phyloP scores from a whole-genome alignment of 768 basidiomycete species.

The Mycena haematopus region DNA sequence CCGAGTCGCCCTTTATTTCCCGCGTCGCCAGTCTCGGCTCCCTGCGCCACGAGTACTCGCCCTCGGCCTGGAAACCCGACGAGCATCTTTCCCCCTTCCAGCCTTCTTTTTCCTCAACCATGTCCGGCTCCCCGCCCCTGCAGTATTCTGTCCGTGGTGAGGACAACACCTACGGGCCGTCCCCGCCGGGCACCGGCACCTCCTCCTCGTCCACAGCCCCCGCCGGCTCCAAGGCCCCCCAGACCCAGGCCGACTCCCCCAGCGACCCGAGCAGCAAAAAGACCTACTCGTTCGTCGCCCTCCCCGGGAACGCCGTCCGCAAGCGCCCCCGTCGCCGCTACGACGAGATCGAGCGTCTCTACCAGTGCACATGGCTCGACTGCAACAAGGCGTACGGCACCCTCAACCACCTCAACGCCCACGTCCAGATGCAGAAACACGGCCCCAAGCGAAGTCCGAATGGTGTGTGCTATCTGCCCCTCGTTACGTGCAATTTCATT shows the following conservation, averaged over 20 bases:
- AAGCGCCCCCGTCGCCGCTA: constrained; percentile 86
- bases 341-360: constrained; percentile 95
- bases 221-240: constrained; percentile 11
- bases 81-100: constrained; percentile 58
- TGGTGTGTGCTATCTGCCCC: constrained; percentile 53
- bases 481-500: constrained; percentile 1
- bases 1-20: constrained; percentile 48
- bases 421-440: constrained; percentile 98
- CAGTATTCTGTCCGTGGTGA: constrained; percentile 51
- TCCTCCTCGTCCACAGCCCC: constrained; percentile 51
- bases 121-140: constrained; percentile 37
- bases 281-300: constrained; percentile 82
- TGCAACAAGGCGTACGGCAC: constrained; percentile 91
- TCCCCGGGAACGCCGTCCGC: constrained; percentile 81
- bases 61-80: constrained; percentile 46
- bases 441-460: constrained; percentile 88
- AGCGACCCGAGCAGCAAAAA: constrained; percentile 55
- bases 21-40: constrained; percentile 54
- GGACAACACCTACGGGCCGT: constrained; percentile 62
- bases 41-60: constrained; percentile 46
- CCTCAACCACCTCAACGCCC: constrained; percentile 96
- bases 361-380: constrained; percentile 82
- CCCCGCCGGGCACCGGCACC: constrained; percentile 67
- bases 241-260: constrained; percentile 33
- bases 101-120: constrained; percentile 48